Base-by-base conservation (phyloP, 768 basidiomycete species). In the Leccinum longicurvipes region DNA sequence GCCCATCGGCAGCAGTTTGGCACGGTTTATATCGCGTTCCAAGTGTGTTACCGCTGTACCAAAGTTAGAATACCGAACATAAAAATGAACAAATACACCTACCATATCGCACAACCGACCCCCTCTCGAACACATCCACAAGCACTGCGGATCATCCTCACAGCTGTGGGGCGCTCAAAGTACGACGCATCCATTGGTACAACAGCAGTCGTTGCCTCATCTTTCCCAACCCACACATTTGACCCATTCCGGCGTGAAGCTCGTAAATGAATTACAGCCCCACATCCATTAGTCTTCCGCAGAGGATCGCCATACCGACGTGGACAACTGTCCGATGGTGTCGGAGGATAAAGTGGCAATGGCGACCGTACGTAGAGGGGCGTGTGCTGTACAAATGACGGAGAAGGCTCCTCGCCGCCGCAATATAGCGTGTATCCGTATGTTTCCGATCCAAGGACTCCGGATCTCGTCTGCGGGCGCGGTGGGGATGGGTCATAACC, bases 51-150 rank as follows among this genome's bases (percentile, higher is more conserved):
- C 86, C 86, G 58, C 85, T 86, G 58, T 24, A n/a, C 45, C 45
- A 46, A 46, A n/a, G 24, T 24, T 41, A 64, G 39, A 68, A 62
- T 45, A 47, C 24, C 23, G 49, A 17, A 46, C 27, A 21, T n/a
- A 54, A 51, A 51, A 42, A 32, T 1, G 24, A 28, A 46, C 3
- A 45, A 4, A 41, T 8, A 32, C 6, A 70, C 78, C 64, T 51
- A 77, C 82, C 83, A 86, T 45, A 76, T 76, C 3, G 79, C 76
- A 70, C 87, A 89, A 19, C 84, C 87, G 10, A 89, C 74, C 6
- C 85, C 86, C 67, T 87, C 85, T 31, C 83, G 78, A 36, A 83
- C 67, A 61, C 87, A 89, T 14, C 86, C 85, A 60, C 87, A 89
- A 3, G 81, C 71, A 58, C 79, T 82, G 57, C 73, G 74, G 54